Conservation (phyloP, 805 yeast genomes). For the Yarrowia deformans region DNA sequence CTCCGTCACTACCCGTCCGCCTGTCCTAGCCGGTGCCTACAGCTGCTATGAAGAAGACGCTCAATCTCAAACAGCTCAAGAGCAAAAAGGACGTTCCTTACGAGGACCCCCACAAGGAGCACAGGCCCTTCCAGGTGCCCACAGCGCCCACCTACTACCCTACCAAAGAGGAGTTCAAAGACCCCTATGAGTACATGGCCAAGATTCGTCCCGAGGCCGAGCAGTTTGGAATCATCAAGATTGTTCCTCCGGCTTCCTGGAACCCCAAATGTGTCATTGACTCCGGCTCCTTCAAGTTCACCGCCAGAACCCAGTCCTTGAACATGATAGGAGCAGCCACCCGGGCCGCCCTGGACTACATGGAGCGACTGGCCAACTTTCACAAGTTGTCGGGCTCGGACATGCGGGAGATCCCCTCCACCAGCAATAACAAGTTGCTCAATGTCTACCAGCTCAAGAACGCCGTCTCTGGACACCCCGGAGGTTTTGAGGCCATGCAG, state of each 20-base stretch:
- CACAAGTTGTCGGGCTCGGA: constrained; percentile 47
- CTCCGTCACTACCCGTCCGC: constrained; percentile 6
- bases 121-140: constrained; percentile 50
- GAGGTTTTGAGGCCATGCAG: constrained; percentile 30
- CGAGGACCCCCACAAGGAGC: constrained; percentile 42
- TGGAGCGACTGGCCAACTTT: constrained; percentile 49
- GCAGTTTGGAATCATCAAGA: constrained; percentile 75
- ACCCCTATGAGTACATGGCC: constrained; percentile 73
- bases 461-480: constrained; percentile 45
- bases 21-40: not conserved
- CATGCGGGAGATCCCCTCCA: constrained; percentile 44
- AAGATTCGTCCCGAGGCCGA: constrained; percentile 60
- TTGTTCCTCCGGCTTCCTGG: constrained; percentile 66
- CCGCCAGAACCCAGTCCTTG: constrained; percentile 50
- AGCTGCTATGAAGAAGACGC: constrained; percentile 39
- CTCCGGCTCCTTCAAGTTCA: constrained; percentile 49
- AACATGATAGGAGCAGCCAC: constrained; percentile 51
- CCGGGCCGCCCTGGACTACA: constrained; percentile 49
- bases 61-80: constrained; percentile 39
- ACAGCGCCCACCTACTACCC: constrained; percentile 67
- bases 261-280: constrained; percentile 52
- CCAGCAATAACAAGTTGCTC: constrained; percentile 45
- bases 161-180: constrained; percentile 60
- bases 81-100: constrained; percentile 41
- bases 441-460: constrained; percentile 49